phyloP scores from a whole-genome alignment of 2,329 filamentous ascomycete species.

The Colletotrichum destructivum region DNA sequence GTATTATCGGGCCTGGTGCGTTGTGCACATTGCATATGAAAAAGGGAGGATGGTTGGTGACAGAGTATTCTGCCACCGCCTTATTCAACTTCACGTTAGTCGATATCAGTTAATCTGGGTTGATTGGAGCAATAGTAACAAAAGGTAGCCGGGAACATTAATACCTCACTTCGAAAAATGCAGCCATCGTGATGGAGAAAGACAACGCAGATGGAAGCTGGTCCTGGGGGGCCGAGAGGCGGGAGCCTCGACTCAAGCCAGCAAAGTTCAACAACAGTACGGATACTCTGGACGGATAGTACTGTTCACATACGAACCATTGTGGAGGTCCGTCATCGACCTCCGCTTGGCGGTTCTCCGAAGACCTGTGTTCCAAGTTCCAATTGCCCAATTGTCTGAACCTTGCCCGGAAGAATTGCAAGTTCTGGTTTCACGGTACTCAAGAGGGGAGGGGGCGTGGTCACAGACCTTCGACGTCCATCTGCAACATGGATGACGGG shows the following conservation, averaged over 20 bases:
- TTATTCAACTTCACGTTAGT: slow-evolving; percentile 19
- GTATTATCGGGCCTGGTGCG: not conserved
- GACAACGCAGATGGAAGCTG: slow-evolving; percentile 7
- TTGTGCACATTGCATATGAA: not conserved
- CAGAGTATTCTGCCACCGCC: not conserved
- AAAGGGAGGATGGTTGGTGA: not conserved
- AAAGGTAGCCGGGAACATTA: slow-evolving; percentile 7
- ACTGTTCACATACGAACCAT: slow-evolving; percentile 5
- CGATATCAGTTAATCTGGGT: not conserved
- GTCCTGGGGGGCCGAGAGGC: slow-evolving; percentile 14
- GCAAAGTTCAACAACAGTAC: not conserved
- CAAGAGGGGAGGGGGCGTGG: slow-evolving; percentile 23
- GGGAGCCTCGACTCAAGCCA: slow-evolving; percentile 7
- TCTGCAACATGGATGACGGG: not conserved
- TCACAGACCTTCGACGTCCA: slow-evolving; percentile 4
- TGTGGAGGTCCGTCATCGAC: slow-evolving; percentile 6
- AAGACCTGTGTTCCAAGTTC: slow-evolving; percentile 16
- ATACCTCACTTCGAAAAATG: slow-evolving; percentile 29
- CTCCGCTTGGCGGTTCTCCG: slow-evolving; percentile 6
- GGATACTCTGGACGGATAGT: too few species aligned
- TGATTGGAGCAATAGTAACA: not conserved
- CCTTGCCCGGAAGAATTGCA: slow-evolving; percentile 1
- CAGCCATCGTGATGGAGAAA: slow-evolving; percentile 16
- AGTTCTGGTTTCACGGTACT: not conserved
- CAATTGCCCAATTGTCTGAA: not conserved